These are phyloP conservation scores for Epichloe brachyelytri DNA, from an alignment of 2,329 filamentous ascomycete species.

Conservation along the genomic window DNA sequence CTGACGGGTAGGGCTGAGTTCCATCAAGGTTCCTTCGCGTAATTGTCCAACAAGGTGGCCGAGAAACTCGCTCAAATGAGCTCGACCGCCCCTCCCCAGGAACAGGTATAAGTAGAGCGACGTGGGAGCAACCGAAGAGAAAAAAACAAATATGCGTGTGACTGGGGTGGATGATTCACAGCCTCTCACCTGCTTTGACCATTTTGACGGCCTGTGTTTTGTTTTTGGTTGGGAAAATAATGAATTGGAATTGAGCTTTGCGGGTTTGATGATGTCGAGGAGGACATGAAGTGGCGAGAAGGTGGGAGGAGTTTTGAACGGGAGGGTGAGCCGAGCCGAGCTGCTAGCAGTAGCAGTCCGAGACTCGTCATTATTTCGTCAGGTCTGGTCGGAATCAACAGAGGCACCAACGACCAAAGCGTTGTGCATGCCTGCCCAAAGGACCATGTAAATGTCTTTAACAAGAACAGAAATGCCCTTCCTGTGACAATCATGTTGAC, in stretches of 20 bases:
- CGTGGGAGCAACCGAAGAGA: not conserved
- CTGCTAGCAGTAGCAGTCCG: not conserved
- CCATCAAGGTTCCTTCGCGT: constrained; percentile 32
- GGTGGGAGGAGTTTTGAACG: constrained; percentile 6
- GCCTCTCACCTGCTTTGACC: constrained; percentile 83
- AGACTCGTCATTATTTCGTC: not conserved
- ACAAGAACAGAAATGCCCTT: too few relatives aligned
- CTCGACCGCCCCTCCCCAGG: constrained; percentile 23
- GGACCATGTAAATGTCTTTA: too few relatives aligned
- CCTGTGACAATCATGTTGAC: too few relatives aligned
- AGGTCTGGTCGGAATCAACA: not conserved
- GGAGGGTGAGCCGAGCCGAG: constrained; percentile 1
- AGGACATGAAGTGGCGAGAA: constrained; percentile 7
- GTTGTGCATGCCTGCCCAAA: too few relatives aligned
- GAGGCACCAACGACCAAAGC: not conserved
- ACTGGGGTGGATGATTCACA: not conserved
- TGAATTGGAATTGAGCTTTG: not conserved
- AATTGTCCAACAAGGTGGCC: constrained; percentile 10
- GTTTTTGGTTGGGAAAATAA: constrained; percentile 8
- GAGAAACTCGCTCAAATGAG: constrained; percentile 48
- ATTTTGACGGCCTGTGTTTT: constrained; percentile 57
- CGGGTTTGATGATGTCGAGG: constrained; percentile 6
- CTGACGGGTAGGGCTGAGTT: constrained; percentile 8
- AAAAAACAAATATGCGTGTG: not conserved
- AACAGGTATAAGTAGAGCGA: constrained; percentile 12